A percentile compares a stretch with the other conserved stretches of the same genome.
These are phyloP conservation scores for Vaccinium myrtillus DNA, from an alignment of 148 eudicot genomes.

Conservation along the genomic window DNA sequence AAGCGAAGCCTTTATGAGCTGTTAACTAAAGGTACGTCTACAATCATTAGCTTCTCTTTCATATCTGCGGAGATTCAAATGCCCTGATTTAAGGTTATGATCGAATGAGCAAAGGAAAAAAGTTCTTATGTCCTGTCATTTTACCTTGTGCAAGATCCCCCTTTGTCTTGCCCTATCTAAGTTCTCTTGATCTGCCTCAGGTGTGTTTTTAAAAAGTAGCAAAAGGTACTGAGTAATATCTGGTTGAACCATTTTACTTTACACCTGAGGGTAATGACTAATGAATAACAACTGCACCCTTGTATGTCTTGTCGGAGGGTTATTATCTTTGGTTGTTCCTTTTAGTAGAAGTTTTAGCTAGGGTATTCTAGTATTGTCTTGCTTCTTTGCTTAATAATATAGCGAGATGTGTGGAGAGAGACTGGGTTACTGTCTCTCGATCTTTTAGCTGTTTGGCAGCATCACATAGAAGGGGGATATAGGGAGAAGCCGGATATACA, in stretches of 20 bases:
- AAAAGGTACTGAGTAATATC: neutral
- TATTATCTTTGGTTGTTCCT: neutral
- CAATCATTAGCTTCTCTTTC: slow-evolving; percentile 9
- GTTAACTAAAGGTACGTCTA: slow-evolving; percentile 40
- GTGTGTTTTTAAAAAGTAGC: neutral
- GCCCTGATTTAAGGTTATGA: neutral
- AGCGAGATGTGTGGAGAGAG: neutral
- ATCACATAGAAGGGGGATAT: too few species aligned
- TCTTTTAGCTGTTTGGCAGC: neutral
- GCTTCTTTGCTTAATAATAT: neutral
- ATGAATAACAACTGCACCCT: neutral
- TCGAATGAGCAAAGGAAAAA: neutral
- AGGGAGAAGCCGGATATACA: too few species aligned
- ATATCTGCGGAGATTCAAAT: neutral
- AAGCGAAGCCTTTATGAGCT: slow-evolving; percentile 59
- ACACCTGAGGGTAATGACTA: neutral
- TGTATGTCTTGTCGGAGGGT: neutral
- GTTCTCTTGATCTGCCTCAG: neutral
- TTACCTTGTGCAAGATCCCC: neutral
- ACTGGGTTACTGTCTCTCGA: neutral
- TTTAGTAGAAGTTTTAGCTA: neutral
- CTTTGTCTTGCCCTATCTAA: neutral
- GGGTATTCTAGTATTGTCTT: neutral
- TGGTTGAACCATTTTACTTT: neutral
- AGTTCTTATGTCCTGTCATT: neutral